phyloP scores from a whole-genome alignment of 106 monocot genomes.

The Chionographis japonica region DNA sequence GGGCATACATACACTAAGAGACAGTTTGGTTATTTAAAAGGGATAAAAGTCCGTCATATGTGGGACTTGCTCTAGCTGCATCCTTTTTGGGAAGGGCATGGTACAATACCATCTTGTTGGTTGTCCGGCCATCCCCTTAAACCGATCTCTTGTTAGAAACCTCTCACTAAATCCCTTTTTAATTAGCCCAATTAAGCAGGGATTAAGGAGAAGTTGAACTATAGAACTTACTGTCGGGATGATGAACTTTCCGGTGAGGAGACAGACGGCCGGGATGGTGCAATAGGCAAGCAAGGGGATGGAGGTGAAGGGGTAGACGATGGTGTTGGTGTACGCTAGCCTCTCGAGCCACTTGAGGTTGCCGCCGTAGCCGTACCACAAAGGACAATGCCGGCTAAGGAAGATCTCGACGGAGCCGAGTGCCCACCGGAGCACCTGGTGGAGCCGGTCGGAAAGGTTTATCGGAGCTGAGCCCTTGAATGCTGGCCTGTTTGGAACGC shows the following conservation, averaged over 20 bases:
- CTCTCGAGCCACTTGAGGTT: slow-evolving; percentile 84
- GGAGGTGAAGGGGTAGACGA: slow-evolving; percentile 92
- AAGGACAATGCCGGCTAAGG: slow-evolving; percentile 88
- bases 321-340: slow-evolving; percentile 89
- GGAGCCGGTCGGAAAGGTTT: slow-evolving; percentile 80
- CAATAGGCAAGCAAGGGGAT: slow-evolving; percentile 89
- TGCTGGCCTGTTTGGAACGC: slow-evolving; percentile 63
- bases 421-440: slow-evolving; percentile 92
- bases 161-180: too few species aligned
- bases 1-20: too few species aligned
- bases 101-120: too few species aligned
- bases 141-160: too few species aligned
- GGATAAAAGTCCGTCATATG: too few species aligned
- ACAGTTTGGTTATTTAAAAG: too few species aligned
- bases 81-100: too few species aligned
- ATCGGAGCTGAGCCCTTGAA: slow-evolving; percentile 96
- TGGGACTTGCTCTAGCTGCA: too few species aligned
- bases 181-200: too few species aligned
- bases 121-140: too few species aligned
- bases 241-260: slow-evolving; percentile 97
- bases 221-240: slow-evolving; percentile 63
- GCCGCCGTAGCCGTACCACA: slow-evolving; percentile 91
- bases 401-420: slow-evolving; percentile 96
- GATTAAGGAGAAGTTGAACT: too few species aligned
- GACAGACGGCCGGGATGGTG: slow-evolving; percentile 86